Percentiles rank a stretch among this genome's conserved stretches.
phyloP scores from a whole-genome alignment of 2,329 filamentous ascomycete genomes.

The Rhinocladiella similis region DNA sequence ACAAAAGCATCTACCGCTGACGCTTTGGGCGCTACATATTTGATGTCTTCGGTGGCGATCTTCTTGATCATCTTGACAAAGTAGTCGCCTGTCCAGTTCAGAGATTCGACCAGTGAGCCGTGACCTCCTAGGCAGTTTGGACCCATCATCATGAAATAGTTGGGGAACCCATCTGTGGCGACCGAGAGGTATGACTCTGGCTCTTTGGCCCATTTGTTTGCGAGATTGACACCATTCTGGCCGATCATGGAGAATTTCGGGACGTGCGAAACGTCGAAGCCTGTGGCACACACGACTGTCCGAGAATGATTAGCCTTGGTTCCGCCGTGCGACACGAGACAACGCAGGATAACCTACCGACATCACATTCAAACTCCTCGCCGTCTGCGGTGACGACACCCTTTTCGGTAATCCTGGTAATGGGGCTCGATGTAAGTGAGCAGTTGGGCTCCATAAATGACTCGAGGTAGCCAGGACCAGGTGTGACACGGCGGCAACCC shows the following conservation, averaged over 20 bases:
- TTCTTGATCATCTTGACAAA: constrained; percentile 34
- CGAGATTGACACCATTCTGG: constrained; percentile 39
- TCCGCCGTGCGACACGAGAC: neutral
- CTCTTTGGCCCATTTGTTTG: constrained; percentile 43
- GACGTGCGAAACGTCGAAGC: constrained; percentile 37
- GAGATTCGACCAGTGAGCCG: constrained; percentile 30
- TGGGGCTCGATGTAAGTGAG: constrained; percentile 30
- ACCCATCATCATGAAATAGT: constrained; percentile 34
- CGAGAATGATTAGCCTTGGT: neutral
- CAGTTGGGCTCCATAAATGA: constrained; percentile 32
- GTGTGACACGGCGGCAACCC: constrained; percentile 24
- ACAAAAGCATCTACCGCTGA: constrained; percentile 36
- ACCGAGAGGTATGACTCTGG: constrained; percentile 33
- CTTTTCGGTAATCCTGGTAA: constrained; percentile 36
- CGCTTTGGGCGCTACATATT: constrained; percentile 31
- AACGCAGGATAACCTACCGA: neutral
- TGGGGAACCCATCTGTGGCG: constrained; percentile 31
- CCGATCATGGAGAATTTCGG: constrained; percentile 45
- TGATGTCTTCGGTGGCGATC: constrained; percentile 36
- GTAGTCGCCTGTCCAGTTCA: constrained; percentile 33
- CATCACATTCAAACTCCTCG: constrained; percentile 32
- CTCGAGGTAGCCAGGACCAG: constrained; percentile 35
- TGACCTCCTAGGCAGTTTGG: constrained; percentile 34
- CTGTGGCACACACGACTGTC: constrained; percentile 22
- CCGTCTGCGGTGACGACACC: constrained; percentile 34